Percentiles rank a stretch among this genome's conserved stretches.
Conservation (phyloP, 1,284 basidiomycete species). For the Singerocomus inundabilis region DNA sequence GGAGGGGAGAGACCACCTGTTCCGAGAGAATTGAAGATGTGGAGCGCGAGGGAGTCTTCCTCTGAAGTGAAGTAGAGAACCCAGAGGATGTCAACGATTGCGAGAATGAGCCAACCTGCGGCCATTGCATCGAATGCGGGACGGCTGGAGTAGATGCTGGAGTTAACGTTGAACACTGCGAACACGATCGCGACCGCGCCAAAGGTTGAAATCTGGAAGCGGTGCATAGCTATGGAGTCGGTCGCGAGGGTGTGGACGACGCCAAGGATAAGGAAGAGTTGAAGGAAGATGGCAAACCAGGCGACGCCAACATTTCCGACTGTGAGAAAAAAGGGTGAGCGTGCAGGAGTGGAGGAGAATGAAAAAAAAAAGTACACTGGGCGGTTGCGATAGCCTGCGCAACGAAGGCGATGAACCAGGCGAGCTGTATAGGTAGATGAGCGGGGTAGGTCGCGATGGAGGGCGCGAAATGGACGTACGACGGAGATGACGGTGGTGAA, state of each 20-base stretch:
- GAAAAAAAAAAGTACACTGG: constrained; percentile 46
- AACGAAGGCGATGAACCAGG: constrained; percentile 94
- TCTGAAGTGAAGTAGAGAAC: constrained; percentile 95
- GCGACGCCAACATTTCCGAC: constrained; percentile 60
- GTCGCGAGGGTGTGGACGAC: constrained; percentile 81
- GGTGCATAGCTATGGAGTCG: constrained; percentile 81
- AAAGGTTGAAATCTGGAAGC: constrained; percentile 87
- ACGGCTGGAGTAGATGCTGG: constrained; percentile 53
- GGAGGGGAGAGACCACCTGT: constrained; percentile 84
- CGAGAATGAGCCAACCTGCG: constrained; percentile 91
- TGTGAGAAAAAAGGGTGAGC: constrained; percentile 28
- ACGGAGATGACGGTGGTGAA: constrained; percentile 81
- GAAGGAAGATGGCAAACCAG: constrained; percentile 93
- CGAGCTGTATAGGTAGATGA: constrained; percentile 48
- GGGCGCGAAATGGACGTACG: constrained; percentile 43
- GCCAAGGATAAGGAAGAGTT: constrained; percentile 79
- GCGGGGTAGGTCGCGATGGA: background rate
- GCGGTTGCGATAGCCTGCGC: constrained; percentile 71
- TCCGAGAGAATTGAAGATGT: constrained; percentile 84
- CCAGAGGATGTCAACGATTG: constrained; percentile 92
- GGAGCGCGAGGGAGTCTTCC: constrained; percentile 82
- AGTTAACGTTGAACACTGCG: constrained; percentile 74
- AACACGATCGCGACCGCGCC: constrained; percentile 87
- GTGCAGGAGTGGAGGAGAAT: background rate
- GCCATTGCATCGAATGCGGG: constrained; percentile 78